Evolutionary conservation across 169 alveolate genomes (phyloP), one percentile per base, ranked within the genome.

Genomic region (Plasmodium yoelii): DNA sequence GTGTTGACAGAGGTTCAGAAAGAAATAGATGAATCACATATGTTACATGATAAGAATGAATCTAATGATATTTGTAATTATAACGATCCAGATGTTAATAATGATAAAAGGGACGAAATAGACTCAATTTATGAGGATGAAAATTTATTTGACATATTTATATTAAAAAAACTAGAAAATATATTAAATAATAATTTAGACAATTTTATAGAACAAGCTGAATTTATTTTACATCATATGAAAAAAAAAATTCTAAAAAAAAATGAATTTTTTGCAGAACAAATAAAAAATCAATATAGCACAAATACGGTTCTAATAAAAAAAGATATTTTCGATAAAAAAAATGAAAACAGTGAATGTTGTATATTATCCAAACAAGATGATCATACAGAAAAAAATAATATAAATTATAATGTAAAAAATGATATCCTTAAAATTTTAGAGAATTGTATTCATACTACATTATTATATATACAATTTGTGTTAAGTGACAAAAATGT

Each of bases 361-460:
- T 26, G 4, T 6, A 34, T 42, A 2, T 39, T 56, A 15, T 18
- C 34, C 15, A 73, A 56, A 3, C 8, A 18, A 19, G 9, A 18
- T 56, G 87, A 59, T 0, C 28, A 56, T 22, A 2, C n/a, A 28
- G 26, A 39, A 28, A 26, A 77, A 51, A 15, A 55, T 6, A 19
- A 26, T 18, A 44, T 18, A 22, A 67, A 82, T 39, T 55, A 64
- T 53, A 34, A 53, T 6, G 42, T 82, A 39, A 18, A 82, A 9
- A 39, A 24, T 28, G 90, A 82, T 60, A 82, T 82, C 10, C 26
- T 82, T 18, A 67, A 15, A n/a, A 82, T 82, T 53, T 82, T 82
- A 47, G 73, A 82, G 68, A 82, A 82, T 56, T 82, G 90, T 4
- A 44, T 82, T 39, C 65, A 82, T 26, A 82, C 90, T 39, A 67